Conservation (phyloP, 306 rosid species). For the Dalbergia cultrata region DNA sequence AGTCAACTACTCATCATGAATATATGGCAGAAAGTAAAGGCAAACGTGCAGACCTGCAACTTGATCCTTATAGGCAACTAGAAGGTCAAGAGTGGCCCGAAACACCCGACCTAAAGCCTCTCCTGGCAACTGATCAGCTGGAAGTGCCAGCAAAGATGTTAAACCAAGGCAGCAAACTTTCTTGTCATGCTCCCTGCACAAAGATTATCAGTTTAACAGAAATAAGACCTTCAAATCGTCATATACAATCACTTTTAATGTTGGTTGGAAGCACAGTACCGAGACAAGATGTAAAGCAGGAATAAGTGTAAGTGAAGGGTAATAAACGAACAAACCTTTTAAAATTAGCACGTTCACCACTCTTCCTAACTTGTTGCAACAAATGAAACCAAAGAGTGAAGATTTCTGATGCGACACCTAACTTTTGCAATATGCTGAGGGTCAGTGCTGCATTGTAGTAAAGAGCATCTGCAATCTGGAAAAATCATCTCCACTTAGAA, state of each 20-base stretch:
- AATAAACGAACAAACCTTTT: constrained; percentile 62
- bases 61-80: constrained; percentile 92
- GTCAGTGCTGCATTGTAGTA: constrained; percentile 85
- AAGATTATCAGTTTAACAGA: constrained; percentile 9
- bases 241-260: constrained; percentile 1
- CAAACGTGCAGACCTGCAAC: constrained; percentile 72
- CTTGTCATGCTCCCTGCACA: constrained; percentile 90
- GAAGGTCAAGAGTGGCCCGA: constrained; percentile 86
- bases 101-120: constrained; percentile 94
- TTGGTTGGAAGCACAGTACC: not conserved
- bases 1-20: constrained; percentile 3
- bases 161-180: constrained; percentile 96
- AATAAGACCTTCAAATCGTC: constrained; percentile 36
- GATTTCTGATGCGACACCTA: constrained; percentile 83
- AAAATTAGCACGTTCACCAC: constrained; percentile 79
- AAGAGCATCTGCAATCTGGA: constrained; percentile 93
- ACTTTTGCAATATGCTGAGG: constrained; percentile 76
- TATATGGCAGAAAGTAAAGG: not conserved
- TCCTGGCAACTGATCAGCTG: constrained; percentile 77
- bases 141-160: constrained; percentile 80
- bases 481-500: constrained; percentile 27
- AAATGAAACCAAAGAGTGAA: constrained; percentile 93
- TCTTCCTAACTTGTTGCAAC: constrained; percentile 86
- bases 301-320: not conserved
- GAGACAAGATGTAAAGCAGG: not conserved